Conservation (phyloP, 2,329 filamentous ascomycete species). For the Pseudogymnoascus sp. region DNA sequence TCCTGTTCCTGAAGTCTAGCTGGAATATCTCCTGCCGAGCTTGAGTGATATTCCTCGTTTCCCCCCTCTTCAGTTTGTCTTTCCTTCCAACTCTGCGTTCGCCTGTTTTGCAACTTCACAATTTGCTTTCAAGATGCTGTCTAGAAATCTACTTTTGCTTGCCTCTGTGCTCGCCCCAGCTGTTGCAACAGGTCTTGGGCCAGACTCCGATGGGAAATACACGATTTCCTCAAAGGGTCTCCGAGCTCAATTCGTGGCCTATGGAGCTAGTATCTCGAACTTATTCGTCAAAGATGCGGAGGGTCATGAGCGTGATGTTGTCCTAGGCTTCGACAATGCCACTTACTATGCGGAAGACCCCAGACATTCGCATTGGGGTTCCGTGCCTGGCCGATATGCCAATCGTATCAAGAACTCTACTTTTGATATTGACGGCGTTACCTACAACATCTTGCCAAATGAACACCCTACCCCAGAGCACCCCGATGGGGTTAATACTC, state of each 20-base stretch:
- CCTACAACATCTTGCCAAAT: conserved; percentile 54
- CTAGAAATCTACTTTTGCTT: conserved; percentile 13
- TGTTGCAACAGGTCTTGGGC: conserved; percentile 24
- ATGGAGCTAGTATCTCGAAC: conserved; percentile 67
- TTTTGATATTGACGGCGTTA: conserved; percentile 58
- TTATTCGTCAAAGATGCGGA: conserved; percentile 63
- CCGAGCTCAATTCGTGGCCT: conserved; percentile 62
- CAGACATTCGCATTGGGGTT: conserved; percentile 63
- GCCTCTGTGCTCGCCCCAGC: conserved; percentile 13
- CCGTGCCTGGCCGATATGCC: conserved; percentile 69
- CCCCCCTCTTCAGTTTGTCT: neutral
- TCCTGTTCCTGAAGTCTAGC: neutral
- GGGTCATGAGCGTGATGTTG: conserved; percentile 61
- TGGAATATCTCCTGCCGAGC: neutral
- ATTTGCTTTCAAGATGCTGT: conserved; percentile 17
- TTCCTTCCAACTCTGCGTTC: neutral
- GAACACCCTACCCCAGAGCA: conserved; percentile 48
- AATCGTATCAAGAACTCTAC: conserved; percentile 75
- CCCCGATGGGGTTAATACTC: conserved; percentile 52
- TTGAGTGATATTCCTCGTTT: neutral
- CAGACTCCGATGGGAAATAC: conserved; percentile 61
- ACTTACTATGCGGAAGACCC: conserved; percentile 58
- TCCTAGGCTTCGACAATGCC: conserved; percentile 70
- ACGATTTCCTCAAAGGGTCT: conserved; percentile 62
- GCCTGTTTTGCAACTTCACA: neutral